Evolutionary conservation across 2,329 filamentous ascomycete species (phyloP), one percentile per base, ranked within the genome.

Genomic region (Penicillium olsonii): DNA sequence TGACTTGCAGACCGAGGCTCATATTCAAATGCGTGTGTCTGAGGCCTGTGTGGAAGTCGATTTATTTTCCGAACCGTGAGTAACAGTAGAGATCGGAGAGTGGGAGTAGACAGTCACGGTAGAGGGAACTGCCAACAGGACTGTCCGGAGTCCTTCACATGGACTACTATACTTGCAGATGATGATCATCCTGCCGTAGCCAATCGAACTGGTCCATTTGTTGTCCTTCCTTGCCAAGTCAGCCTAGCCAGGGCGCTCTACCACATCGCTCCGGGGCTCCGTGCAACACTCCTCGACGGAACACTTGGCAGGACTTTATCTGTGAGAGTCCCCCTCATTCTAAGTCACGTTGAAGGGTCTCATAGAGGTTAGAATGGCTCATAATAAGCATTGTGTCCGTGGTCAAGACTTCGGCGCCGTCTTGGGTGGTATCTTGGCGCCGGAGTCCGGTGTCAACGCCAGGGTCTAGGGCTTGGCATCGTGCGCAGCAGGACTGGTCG

Each of bases 391-490:
- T 45, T 46, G 9, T 24, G 29, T 50, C 42, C 48, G 33, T 37
- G 52, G 19, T 47, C 38, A 52, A 45, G 45, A 43, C 34, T 46
- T 33, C 12, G 18, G 37, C 22, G 39, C 46, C 46, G 47, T 57
- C 58, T 58, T 56, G 44, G 56, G 55, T 57, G 15, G 53, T 55
- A 59, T 56, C 48, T 57, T 57, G 55, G 55, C 55, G 18, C 44
- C 55, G 55, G 56, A 57, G 48, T 59, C 56, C 56, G 54, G 41
- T n/a, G 40, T 37, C 14, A 35, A 39, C 42, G 37, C 24, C 50
- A 52, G 44, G 37, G 38, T 48, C 37, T 15, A 37, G 42, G 43
- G 39, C 50, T 59, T 57, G 56, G 54, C 52, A 40, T 29, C 29
- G 33, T 43, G 26, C 17, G 34, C 11, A 35, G 24, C 24, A 18